phyloP scores from a whole-genome alignment of 179 eudicot species.

The Vitellaria paradoxa region DNA sequence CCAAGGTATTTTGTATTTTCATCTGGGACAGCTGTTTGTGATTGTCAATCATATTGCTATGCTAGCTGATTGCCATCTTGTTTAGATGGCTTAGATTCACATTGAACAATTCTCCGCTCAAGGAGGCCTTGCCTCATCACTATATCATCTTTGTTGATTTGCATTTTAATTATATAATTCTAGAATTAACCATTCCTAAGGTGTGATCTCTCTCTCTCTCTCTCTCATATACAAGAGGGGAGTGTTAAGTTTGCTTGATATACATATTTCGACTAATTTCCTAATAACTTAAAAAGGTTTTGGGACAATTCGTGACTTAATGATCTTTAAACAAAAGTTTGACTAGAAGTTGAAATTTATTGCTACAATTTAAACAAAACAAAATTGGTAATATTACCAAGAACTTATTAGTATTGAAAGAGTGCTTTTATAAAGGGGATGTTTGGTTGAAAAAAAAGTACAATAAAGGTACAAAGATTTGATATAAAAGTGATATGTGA shows the following conservation, averaged over 20 bases:
- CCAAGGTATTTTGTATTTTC: not conserved
- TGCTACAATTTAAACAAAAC: not conserved
- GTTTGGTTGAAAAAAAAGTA: too few relatives aligned
- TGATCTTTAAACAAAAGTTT: too few relatives aligned
- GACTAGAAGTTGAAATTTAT: not conserved
- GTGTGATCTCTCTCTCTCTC: not conserved
- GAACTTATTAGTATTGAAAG: not conserved
- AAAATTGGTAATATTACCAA: not conserved
- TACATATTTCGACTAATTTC: too few relatives aligned
- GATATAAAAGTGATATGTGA: too few relatives aligned
- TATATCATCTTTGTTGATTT: not conserved
- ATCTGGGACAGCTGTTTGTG: not conserved
- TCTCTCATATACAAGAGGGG: too few relatives aligned
- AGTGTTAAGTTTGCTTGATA: too few relatives aligned
- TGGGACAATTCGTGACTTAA: too few relatives aligned
- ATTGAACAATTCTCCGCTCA: not conserved
- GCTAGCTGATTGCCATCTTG: not conserved
- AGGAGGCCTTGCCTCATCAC: not conserved
- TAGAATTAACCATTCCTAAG: not conserved
- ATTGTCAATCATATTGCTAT: not conserved
- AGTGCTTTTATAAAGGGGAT: not conserved
- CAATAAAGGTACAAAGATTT: too few relatives aligned
- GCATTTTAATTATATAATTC: not conserved
- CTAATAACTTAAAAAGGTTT: too few relatives aligned
- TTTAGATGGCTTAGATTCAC: not conserved